phyloP scores from a whole-genome alignment of 805 yeast species.

The Cyberlindnera mrakii region DNA sequence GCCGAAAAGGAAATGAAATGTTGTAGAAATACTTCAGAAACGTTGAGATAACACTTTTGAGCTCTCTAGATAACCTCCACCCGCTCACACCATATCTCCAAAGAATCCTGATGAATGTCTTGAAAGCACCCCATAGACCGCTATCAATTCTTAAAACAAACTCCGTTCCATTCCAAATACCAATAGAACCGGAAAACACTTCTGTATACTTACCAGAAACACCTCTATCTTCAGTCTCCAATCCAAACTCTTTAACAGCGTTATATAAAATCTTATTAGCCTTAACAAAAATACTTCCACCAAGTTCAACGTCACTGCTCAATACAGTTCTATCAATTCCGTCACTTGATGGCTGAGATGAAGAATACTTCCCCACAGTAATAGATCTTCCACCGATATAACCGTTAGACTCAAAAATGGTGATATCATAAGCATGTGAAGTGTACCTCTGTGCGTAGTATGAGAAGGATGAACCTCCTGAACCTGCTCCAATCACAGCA shows the following conservation, averaged over 20 bases:
- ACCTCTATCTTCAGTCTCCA: constrained; percentile 16
- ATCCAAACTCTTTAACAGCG: constrained; percentile 33
- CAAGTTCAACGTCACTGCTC: constrained; percentile 31
- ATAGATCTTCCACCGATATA: constrained; percentile 43
- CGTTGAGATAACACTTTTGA: constrained; percentile 16
- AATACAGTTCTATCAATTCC: constrained; percentile 12
- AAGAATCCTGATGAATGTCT: constrained; percentile 16
- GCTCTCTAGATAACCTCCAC: constrained; percentile 14
- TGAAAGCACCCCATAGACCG: neutral
- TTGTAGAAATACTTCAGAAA: constrained; percentile 28
- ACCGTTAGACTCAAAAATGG: constrained; percentile 33
- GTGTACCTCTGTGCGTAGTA: constrained; percentile 37
- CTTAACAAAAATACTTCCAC: constrained; percentile 39
- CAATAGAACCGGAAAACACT: constrained; percentile 18
- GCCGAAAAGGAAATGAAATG: constrained; percentile 33
- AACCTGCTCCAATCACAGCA: constrained; percentile 46
- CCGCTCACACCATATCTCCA: constrained; percentile 29
- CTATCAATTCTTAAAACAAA: constrained; percentile 16
- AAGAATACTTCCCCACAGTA: constrained; percentile 22
- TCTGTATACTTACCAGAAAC: constrained; percentile 4
- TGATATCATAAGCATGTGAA: constrained; percentile 28
- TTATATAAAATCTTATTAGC: constrained; percentile 32
- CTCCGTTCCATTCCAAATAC: constrained; percentile 33
- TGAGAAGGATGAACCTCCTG: constrained; percentile 45
- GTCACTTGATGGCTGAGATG: constrained; percentile 2